These are phyloP conservation scores for Globomyces sp. DNA, from an alignment of 371 early-diverging fungal genomes.

Conservation along the genomic window DNA sequence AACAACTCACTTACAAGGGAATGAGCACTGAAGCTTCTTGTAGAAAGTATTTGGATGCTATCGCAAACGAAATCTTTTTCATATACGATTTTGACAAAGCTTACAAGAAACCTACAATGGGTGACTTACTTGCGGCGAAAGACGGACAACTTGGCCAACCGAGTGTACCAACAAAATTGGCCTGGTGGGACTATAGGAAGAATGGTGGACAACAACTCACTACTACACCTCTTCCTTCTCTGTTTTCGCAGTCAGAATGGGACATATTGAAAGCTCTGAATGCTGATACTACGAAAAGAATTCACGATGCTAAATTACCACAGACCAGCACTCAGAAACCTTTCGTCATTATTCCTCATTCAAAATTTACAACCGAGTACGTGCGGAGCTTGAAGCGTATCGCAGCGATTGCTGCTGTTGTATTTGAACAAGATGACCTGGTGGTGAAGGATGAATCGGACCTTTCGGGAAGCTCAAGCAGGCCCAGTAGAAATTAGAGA, in stretches of 20 bases:
- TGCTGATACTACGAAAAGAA: not conserved
- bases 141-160: not conserved
- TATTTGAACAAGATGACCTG: not conserved
- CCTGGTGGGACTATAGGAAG: conserved; percentile 1
- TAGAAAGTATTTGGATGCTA: conserved; percentile 17
- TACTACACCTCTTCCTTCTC: too few species aligned
- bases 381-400: not conserved
- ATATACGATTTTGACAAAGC: not conserved
- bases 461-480: not conserved
- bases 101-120: not conserved
- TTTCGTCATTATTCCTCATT: not conserved
- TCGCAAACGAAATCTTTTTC: not conserved
- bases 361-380: not conserved
- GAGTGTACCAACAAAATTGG: not conserved
- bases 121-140: not conserved
- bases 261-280: not conserved
- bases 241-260: not conserved
- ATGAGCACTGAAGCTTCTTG: conserved; percentile 18
- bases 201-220: not conserved
- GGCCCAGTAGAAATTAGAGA: too few species aligned
- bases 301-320: not conserved
- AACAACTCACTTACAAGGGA: conserved; percentile 11
- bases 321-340: not conserved
- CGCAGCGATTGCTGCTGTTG: not conserved
- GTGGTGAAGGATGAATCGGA: not conserved